Conservation (phyloP, 768 basidiomycete species). For the Tricholoma sp. region DNA sequence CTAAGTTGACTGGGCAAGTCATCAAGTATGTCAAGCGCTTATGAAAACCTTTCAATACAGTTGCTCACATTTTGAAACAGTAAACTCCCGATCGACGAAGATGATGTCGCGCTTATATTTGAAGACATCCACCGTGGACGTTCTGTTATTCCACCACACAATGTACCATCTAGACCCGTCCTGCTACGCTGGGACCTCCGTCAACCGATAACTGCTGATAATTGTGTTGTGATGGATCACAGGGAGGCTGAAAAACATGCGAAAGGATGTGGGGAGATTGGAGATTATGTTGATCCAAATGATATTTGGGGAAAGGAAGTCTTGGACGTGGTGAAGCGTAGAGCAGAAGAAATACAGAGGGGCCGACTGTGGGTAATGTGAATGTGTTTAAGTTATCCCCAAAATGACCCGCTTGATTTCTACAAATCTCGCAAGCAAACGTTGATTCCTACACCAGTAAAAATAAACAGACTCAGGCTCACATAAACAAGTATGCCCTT, state of each 20-base stretch:
- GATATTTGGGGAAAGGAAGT: slow-evolving; percentile 72
- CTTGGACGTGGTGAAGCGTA: slow-evolving; percentile 48
- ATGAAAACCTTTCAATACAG: background rate
- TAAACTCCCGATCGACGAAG: slow-evolving; percentile 72
- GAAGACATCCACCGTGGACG: slow-evolving; percentile 84
- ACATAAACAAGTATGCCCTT: too few relatives aligned
- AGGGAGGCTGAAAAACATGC: slow-evolving; percentile 69
- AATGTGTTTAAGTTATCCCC: too few relatives aligned
- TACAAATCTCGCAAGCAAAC: too few relatives aligned
- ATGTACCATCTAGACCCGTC: slow-evolving; percentile 65
- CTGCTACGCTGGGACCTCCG: slow-evolving; percentile 78
- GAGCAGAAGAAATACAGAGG: slow-evolving; percentile 54
- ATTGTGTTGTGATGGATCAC: slow-evolving; percentile 80
- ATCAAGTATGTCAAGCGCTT: slow-evolving; percentile 44
- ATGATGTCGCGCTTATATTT: slow-evolving; percentile 78
- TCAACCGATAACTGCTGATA: slow-evolving; percentile 62
- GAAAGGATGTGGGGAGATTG: slow-evolving; percentile 35
- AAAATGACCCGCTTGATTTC: too few relatives aligned
- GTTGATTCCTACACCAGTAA: too few relatives aligned
- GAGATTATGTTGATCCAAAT: slow-evolving; percentile 30
- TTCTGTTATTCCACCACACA: slow-evolving; percentile 72
- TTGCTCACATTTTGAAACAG: slow-evolving; percentile 29
- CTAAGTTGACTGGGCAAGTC: slow-evolving; percentile 54
- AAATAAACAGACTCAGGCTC: too few relatives aligned
- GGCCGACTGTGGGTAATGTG: slow-evolving; percentile 50